Evolutionary conservation across 257 asterid genomes (phyloP), one percentile per base, ranked within the genome.

Genomic region (Striga asiatica): DNA sequence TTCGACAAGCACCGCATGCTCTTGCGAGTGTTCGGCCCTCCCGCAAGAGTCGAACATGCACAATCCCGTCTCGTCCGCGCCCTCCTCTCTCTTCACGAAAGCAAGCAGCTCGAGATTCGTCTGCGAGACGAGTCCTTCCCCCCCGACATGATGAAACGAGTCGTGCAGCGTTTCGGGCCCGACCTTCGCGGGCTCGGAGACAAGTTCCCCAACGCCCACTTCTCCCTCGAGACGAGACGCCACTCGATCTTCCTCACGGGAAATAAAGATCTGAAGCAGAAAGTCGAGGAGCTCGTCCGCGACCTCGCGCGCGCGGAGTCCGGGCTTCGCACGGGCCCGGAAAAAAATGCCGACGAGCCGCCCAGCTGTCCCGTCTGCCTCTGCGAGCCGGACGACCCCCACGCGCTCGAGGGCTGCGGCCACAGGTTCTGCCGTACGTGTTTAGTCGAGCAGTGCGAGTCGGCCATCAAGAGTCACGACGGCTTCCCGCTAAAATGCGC

Each of bases 301-400:
- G 81, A 73, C 60, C 69, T 82, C 46, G 84, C 78, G 3, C 82
- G 53, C n/a, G n/a, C n/a, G n/a, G n/a, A n/a, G n/a, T n/a, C n/a
- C n/a, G n/a, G n/a, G n/a, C n/a, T n/a, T n/a, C n/a, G n/a, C n/a
- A n/a, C n/a, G n/a, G n/a, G n/a, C n/a, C n/a, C n/a, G n/a, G n/a
- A n/a, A n/a, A n/a, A n/a, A n/a, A n/a, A n/a, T n/a, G n/a, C n/a
- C n/a, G n/a, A n/a, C n/a, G n/a, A n/a, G n/a, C n/a, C n/a, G n/a
- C n/a, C n/a, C n/a, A n/a, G n/a, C 62, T 92, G 98, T 56, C 86
- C 95, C 8, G 74, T 92, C 50, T 92, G 98, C 72, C 55, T 92
- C 62, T 82, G 97, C 49, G 94, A 84, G 43, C 64, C 79, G 65
- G 95, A 82, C 41, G 94, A 92, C 35, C 16, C 76, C 28, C 84